phyloP scores from a whole-genome alignment of 75 land plant genomes.

The Pinus tabuliformis region DNA sequence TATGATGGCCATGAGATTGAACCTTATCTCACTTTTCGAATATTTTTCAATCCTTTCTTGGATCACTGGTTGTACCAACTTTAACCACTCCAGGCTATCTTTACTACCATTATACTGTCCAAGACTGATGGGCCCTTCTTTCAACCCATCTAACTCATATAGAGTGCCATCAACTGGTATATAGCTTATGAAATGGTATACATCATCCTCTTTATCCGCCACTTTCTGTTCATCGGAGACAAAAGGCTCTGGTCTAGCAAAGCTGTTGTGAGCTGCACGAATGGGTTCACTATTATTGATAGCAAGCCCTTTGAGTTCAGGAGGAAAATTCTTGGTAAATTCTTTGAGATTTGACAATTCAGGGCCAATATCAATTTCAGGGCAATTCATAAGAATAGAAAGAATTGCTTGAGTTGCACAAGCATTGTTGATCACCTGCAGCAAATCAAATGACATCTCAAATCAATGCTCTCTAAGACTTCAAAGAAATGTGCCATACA shows the following conservation, averaged over 20 bases:
- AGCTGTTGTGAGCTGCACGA: conserved; percentile 95
- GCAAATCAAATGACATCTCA: neutral
- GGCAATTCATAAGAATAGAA: conserved; percentile 88
- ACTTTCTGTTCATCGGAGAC: conserved; percentile 91
- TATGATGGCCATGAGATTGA: conserved; percentile 92
- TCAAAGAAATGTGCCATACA: neutral
- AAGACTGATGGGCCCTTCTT: conserved; percentile 96
- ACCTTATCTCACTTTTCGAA: conserved; percentile 87
- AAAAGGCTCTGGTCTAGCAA: conserved; percentile 98
- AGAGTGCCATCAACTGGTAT: conserved; percentile 88
- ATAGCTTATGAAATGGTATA: conserved; percentile 98
- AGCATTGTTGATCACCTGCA: conserved; percentile 96
- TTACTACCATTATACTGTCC: conserved; percentile 70
- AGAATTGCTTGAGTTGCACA: conserved; percentile 99
- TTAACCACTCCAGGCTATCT: conserved; percentile 80
- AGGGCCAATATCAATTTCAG: conserved; percentile 91
- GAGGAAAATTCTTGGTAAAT: conserved; percentile 89
- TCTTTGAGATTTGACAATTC: conserved; percentile 81
- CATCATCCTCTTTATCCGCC: conserved; percentile 93
- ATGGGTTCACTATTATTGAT: conserved; percentile 98
- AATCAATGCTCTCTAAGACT: neutral
- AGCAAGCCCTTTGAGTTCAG: conserved; percentile 93
- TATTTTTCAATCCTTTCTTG: conserved; percentile 96
- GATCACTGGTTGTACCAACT: conserved; percentile 93
- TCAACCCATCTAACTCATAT: conserved; percentile 95